Conservation (phyloP, 805 yeast genomes). For the Myxozyma melibiosi region DNA sequence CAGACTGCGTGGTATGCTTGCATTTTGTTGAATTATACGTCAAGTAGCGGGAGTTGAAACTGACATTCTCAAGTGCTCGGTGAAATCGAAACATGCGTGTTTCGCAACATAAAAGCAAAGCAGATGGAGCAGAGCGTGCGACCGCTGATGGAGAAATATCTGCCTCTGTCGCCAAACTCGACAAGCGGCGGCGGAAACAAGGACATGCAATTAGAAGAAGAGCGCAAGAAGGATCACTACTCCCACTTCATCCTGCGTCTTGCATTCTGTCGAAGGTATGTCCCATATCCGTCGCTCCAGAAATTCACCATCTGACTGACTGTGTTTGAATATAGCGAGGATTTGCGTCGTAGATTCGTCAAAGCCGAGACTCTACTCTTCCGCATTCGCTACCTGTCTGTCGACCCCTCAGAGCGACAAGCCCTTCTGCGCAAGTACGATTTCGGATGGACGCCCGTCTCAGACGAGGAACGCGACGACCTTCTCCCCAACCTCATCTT, state of each 20-base stretch:
- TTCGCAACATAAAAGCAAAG: slow-evolving; percentile 61
- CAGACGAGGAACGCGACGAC: slow-evolving; percentile 59
- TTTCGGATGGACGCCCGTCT: slow-evolving; percentile 71
- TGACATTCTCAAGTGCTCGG: slow-evolving; percentile 52
- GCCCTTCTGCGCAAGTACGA: slow-evolving; percentile 58
- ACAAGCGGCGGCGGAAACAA: slow-evolving; percentile 36
- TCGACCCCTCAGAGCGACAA: slow-evolving; percentile 67
- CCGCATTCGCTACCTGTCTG: slow-evolving; percentile 65
- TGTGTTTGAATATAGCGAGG: slow-evolving; percentile 50
- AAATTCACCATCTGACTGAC: neutral
- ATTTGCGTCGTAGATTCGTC: slow-evolving; percentile 75
- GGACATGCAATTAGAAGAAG: slow-evolving; percentile 47
- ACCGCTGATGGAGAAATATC: slow-evolving; percentile 61
- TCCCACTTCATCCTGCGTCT: slow-evolving; percentile 86
- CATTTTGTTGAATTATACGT: neutral
- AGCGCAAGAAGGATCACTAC: slow-evolving; percentile 85
- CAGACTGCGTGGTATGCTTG: slow-evolving; percentile 55
- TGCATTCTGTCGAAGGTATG: slow-evolving; percentile 72
- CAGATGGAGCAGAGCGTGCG: slow-evolving; percentile 68
- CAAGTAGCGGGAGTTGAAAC: neutral
- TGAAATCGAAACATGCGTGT: slow-evolving; percentile 76
- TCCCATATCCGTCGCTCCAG: neutral
- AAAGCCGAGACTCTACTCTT: slow-evolving; percentile 76
- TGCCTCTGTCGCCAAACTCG: slow-evolving; percentile 58
- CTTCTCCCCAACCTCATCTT: slow-evolving; percentile 58